Percentiles rank a stretch among this genome's conserved stretches.
These are phyloP conservation scores for Chalaropsis ovoidea DNA, from an alignment of 2,329 filamentous ascomycete species.

Conservation along the genomic window DNA sequence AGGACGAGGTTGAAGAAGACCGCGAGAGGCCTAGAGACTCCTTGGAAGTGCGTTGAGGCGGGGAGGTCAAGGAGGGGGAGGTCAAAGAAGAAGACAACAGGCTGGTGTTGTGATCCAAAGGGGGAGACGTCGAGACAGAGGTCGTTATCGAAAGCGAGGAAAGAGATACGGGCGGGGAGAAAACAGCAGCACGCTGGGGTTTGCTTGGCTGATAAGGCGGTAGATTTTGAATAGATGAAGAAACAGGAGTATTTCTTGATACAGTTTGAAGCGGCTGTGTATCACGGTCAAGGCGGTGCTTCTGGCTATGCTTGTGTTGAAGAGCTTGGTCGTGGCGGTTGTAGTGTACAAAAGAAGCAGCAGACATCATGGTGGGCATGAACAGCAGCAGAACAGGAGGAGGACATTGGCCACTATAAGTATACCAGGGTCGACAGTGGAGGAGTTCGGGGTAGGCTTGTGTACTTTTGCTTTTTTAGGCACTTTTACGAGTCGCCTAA, in stretches of 20 bases:
- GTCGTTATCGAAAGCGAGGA: neutral
- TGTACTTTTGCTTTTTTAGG: slow-evolving; percentile 14
- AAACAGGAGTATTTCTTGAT: slow-evolving; percentile 8
- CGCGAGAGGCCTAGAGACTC: slow-evolving; percentile 17
- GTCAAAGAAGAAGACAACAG: neutral
- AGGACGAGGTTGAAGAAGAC: slow-evolving; percentile 20
- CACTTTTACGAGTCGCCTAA: slow-evolving; percentile 11
- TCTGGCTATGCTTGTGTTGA: neutral
- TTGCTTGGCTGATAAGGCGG: slow-evolving; percentile 12
- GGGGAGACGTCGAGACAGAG: neutral
- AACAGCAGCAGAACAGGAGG: neutral
- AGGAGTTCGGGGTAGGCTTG: slow-evolving; percentile 6
- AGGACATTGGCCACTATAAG: slow-evolving; percentile 23
- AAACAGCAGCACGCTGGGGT: slow-evolving; percentile 5
- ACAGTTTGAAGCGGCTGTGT: neutral
- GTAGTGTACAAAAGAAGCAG: slow-evolving; percentile 27
- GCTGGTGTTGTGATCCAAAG: slow-evolving; percentile 3
- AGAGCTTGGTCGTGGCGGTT: slow-evolving; percentile 13
- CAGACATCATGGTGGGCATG: slow-evolving; percentile 27
- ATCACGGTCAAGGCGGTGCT: neutral
- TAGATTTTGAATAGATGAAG: neutral
- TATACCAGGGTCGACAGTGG: slow-evolving; percentile 8
- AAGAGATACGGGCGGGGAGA: neutral
- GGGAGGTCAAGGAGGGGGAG: slow-evolving; percentile 9
- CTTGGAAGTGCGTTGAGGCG: slow-evolving; percentile 10